Evolutionary conservation across 2,329 filamentous ascomycete species (phyloP).

Genomic region (Aspergillus pseudotamarii): DNA sequence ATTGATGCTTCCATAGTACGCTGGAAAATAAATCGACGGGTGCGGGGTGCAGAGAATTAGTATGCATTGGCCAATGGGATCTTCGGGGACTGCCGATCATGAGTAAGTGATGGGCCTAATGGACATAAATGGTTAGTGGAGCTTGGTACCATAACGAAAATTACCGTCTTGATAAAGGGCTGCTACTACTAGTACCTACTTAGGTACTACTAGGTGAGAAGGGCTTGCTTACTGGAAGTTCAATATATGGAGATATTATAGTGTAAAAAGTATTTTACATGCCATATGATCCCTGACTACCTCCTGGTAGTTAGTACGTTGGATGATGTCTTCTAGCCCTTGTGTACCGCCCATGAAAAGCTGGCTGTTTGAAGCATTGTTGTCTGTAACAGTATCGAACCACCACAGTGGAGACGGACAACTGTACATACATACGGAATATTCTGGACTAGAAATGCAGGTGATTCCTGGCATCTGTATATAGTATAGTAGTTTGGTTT

Average conservation of each 20-base stretch:
- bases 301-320: background rate
- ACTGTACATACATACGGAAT: conserved; percentile 1
- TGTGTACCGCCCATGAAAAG: background rate
- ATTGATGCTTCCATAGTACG: conserved; percentile 2
- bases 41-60: conserved; percentile 20
- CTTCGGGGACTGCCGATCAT: conserved; percentile 14
- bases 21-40: conserved; percentile 8
- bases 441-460: background rate
- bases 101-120: conserved; percentile 4
- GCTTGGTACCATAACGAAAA: background rate
- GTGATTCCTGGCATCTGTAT: background rate
- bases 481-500: background rate
- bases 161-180: background rate
- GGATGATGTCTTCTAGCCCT: background rate
- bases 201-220: background rate
- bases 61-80: conserved; percentile 18
- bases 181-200: background rate
- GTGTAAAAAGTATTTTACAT: background rate
- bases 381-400: background rate
- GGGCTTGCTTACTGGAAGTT: background rate
- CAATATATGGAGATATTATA: background rate
- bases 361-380: background rate
- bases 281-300: background rate
- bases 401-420: conserved; percentile 2
- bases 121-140: background rate